A percentile compares a stretch with the other conserved stretches of the same genome.
Evolutionary conservation across 805 yeast genomes (phyloP).

Genomic region (Scheffersomyces lignosus): DNA sequence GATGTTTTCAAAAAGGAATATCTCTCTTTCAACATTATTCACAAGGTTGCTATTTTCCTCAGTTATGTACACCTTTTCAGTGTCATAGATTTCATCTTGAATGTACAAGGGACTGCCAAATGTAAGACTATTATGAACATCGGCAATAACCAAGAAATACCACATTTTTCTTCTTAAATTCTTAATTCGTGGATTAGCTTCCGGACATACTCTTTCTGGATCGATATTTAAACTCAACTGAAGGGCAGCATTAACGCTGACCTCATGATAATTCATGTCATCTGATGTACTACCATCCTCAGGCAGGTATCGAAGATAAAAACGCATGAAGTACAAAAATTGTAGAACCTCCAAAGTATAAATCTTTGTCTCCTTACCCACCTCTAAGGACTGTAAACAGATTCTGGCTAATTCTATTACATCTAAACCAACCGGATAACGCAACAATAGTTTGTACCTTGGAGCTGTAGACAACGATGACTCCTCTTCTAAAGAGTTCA

Average conservation of each 20-base stretch:
- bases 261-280: conserved; percentile 1
- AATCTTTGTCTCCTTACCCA: conserved; percentile 3
- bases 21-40: conserved; percentile 8
- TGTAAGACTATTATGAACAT: conserved; percentile 7
- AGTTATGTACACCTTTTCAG: conserved; percentile 11
- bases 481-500: not conserved
- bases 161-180: conserved; percentile 8
- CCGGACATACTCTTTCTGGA: conserved; percentile 12
- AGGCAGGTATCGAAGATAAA: conserved; percentile 17
- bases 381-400: conserved; percentile 15
- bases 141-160: conserved; percentile 8
- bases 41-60: conserved; percentile 7
- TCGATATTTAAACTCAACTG: conserved; percentile 19
- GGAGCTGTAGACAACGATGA: not conserved
- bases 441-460: too few relatives aligned
- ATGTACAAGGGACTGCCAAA: conserved; percentile 8
- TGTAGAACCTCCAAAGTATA: conserved; percentile 15
- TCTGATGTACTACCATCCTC: conserved; percentile 4
- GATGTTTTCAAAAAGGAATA: not conserved
- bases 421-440: conserved; percentile 17
- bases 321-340: conserved; percentile 15
- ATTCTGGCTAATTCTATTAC: conserved; percentile 13
- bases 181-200: conserved; percentile 7
- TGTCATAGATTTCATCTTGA: conserved; percentile 11
- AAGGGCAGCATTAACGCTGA: conserved; percentile 17